Base-by-base conservation (phyloP, 768 basidiomycete species). In the Leccinellum rugosiceps region DNA sequence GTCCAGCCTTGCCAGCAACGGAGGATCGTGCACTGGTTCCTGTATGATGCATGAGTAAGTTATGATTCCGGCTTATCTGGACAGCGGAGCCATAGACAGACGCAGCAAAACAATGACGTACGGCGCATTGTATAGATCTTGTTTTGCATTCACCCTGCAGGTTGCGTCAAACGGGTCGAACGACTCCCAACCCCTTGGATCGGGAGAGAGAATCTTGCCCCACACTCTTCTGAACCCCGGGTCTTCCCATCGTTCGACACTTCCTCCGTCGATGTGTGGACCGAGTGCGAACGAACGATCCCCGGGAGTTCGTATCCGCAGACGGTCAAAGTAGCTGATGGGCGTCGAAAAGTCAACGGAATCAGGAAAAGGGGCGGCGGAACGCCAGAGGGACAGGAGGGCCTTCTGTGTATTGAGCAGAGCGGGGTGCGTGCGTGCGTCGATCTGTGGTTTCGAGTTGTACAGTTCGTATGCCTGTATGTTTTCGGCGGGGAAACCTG, bases 401-500 rank as follows among this genome's bases (percentile, higher is more conserved):
- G 76, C 76, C 32, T 71, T 73, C 57, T 91, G 89, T 1, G 86
- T 83, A 7, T 74, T 66, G 17, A 91, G 72, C 1, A 86, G 58
- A 2, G 76, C 74, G 0, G 82, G 81, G 61, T 92, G 88, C 0
- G 86, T 82, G 34, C 90, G 84, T 1, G 87, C 90, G n/a, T 68
- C 67, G 1, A 84, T 78, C 68, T 91, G 89, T 14, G 80, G 64
- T 44, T 74, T 76, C 4, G 84, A 80, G 71, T 89, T 87, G 75
- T 91, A 91, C 14, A 91, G 66, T 63, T 91, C 89, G 65, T 79
- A 91, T 7, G 83, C 87, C 69, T 90, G 87, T 50, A 87, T 83
- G 59, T 89, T 78, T 35, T 83, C 77, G 3, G 76, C 72, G 0
- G 90, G 90, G 61, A 83, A 87, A 6, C 89, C 88, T 88, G 64